A percentile compares a stretch with the other conserved stretches of the same genome.
phyloP scores from a whole-genome alignment of 2,329 filamentous ascomycete genomes.

The Aspergillus ruber region DNA sequence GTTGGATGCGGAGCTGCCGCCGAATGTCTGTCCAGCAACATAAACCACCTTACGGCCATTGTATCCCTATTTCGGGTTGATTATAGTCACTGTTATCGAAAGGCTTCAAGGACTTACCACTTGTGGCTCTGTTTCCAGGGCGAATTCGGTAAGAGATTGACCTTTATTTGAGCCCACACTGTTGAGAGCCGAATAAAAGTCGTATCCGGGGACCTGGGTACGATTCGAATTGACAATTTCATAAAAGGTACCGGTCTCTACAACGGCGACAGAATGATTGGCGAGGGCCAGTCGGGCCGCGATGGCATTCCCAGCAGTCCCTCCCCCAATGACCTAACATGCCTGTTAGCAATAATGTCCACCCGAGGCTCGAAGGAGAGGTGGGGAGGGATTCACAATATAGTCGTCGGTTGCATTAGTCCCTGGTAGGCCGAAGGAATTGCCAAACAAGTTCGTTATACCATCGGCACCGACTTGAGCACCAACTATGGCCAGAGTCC shows the following conservation, averaged over 20 bases:
- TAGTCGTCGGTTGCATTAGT: conserved; percentile 11
- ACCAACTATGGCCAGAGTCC: too few relatives aligned
- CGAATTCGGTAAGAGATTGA: conserved; percentile 19
- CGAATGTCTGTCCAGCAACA: conserved; percentile 15
- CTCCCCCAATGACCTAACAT: conserved; percentile 12
- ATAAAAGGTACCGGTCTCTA: conserved; percentile 26
- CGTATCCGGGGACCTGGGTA: conserved; percentile 16
- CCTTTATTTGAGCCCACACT: conserved; percentile 11
- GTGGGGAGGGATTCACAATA: conserved; percentile 3
- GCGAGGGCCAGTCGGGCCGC: conserved; percentile 16
- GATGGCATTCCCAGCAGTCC: conserved; percentile 15
- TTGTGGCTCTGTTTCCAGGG: conserved; percentile 14
- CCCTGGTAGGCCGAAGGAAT: conserved; percentile 8
- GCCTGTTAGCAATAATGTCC: too few relatives aligned
- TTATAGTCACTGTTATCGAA: conserved; percentile 2
- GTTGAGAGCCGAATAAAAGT: conserved; percentile 12
- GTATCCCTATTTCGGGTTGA: too few relatives aligned
- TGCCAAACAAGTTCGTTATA: not conserved
- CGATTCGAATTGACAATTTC: conserved; percentile 23
- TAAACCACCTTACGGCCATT: conserved; percentile 3
- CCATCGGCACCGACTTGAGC: too few relatives aligned
- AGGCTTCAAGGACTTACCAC: not conserved
- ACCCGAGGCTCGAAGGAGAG: too few relatives aligned
- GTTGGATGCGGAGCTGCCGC: conserved; percentile 12
- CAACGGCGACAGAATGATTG: conserved; percentile 19